phyloP scores from a whole-genome alignment of 306 rosid species.

The Trifolium repens region DNA sequence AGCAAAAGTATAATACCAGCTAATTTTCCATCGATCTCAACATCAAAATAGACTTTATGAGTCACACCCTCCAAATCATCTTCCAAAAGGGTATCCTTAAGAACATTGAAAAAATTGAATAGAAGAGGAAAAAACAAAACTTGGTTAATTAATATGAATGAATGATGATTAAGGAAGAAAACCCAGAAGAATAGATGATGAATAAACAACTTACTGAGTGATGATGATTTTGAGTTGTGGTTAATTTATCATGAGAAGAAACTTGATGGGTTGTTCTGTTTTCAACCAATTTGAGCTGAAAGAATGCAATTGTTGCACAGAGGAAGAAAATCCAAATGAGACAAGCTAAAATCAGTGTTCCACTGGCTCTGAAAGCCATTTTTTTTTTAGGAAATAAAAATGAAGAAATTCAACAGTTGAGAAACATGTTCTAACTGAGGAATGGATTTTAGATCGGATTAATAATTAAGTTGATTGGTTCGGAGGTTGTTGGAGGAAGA shows the following conservation, averaged over 20 bases:
- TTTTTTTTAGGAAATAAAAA: slow-evolving; percentile 11
- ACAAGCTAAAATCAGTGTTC: slow-evolving; percentile 28
- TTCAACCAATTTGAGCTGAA: slow-evolving; percentile 51
- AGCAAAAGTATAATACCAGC: slow-evolving; percentile 32
- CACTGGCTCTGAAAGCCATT: slow-evolving; percentile 41
- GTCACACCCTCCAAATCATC: slow-evolving; percentile 53
- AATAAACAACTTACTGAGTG: slow-evolving; percentile 36
- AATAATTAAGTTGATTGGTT: slow-evolving; percentile 25
- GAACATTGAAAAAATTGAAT: not conserved
- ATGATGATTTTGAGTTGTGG: slow-evolving; percentile 2
- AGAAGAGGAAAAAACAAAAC: slow-evolving; percentile 4
- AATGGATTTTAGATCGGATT: slow-evolving; percentile 22
- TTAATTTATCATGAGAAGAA: slow-evolving; percentile 25
- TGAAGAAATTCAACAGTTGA: not conserved
- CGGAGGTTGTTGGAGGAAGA: no score
- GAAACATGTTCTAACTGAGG: not conserved
- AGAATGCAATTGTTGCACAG: slow-evolving; percentile 52
- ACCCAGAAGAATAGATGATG: not conserved
- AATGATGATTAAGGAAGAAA: not conserved
- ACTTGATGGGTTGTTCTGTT: not conserved
- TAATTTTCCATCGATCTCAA: slow-evolving; percentile 46
- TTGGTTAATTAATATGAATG: slow-evolving; percentile 8
- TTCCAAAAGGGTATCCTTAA: slow-evolving; percentile 41
- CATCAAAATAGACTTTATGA: slow-evolving; percentile 51
- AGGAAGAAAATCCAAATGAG: slow-evolving; percentile 49